These are phyloP conservation scores for Clarireedia monteithiana DNA, from an alignment of 2,329 filamentous ascomycete species.

Conservation along the genomic window DNA sequence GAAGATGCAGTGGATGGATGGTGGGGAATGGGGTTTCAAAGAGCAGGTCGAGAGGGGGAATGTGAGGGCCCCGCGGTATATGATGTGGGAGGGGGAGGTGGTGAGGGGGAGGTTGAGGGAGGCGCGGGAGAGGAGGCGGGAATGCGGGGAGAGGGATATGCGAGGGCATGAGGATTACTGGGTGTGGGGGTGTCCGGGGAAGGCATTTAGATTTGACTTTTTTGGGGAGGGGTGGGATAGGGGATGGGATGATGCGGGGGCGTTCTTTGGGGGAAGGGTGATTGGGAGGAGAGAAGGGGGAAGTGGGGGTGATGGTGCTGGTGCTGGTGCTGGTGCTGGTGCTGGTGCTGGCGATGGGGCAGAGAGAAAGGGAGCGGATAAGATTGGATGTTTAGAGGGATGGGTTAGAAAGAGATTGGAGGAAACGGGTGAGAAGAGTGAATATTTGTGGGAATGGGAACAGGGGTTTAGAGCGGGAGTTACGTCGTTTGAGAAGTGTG, in stretches of 20 bases:
- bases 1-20: conserved; percentile 53
- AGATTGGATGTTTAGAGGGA: conserved; percentile 49
- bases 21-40: conserved; percentile 52
- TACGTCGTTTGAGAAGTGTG: conserved; percentile 26
- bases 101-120: conserved; percentile 31
- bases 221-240: conserved; percentile 48
- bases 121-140: conserved; percentile 34
- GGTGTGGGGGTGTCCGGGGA: conserved; percentile 36
- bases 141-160: conserved; percentile 31
- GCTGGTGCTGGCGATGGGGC: neutral
- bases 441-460: conserved; percentile 35
- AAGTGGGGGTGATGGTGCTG: conserved; percentile 9
- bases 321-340: neutral
- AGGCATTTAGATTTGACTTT: conserved; percentile 43
- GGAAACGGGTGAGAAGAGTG: conserved; percentile 41
- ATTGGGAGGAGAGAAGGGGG: conserved; percentile 28
- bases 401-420: conserved; percentile 48
- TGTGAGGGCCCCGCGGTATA: conserved; percentile 33
- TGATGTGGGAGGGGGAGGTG: conserved; percentile 32
- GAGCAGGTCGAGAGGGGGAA: conserved; percentile 40
- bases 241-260: conserved; percentile 45
- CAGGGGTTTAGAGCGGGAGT: conserved; percentile 32
- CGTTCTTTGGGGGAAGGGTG: conserved; percentile 36
- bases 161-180: conserved; percentile 42
- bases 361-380: conserved; percentile 35